phyloP scores from a whole-genome alignment of 73 alveolate genomes.

The Tetrahymena elliotti region DNA sequence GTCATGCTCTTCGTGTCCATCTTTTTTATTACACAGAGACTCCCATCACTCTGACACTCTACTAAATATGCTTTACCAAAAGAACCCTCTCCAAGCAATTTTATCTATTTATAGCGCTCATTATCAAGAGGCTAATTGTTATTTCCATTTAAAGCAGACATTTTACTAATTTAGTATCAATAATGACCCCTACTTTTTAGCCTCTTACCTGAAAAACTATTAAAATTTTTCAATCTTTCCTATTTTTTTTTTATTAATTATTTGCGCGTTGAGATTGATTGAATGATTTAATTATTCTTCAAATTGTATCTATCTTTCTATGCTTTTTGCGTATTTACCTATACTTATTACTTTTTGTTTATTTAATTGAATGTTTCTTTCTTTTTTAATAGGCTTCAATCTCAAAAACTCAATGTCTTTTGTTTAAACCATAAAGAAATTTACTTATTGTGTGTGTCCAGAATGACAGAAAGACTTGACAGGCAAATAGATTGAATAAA shows the following conservation, averaged over 20 bases:
- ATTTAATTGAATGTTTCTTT: background rate
- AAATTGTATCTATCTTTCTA: background rate
- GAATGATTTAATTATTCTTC: background rate
- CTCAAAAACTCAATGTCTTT: background rate
- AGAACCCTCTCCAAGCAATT: constrained; percentile 49
- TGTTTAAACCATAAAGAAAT: background rate
- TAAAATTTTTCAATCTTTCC: background rate
- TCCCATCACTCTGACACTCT: constrained; percentile 55
- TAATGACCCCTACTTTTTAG: background rate
- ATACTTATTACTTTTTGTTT: background rate
- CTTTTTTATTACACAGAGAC: constrained; percentile 78
- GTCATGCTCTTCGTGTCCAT: constrained; percentile 72
- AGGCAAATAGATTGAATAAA: background rate
- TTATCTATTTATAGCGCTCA: constrained; percentile 41
- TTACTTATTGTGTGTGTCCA: background rate
- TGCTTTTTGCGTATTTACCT: background rate
- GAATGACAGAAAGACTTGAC: background rate
- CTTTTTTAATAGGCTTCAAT: background rate
- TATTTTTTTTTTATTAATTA: background rate
- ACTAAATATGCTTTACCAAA: constrained; percentile 54
- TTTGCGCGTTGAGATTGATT: background rate
- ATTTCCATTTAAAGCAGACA: background rate
- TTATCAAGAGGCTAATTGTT: background rate
- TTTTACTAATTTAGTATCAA: background rate
- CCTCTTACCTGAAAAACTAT: background rate